Base-by-base conservation (phyloP, 1,284 basidiomycete genomes). In the Leccinum colubrinum region DNA sequence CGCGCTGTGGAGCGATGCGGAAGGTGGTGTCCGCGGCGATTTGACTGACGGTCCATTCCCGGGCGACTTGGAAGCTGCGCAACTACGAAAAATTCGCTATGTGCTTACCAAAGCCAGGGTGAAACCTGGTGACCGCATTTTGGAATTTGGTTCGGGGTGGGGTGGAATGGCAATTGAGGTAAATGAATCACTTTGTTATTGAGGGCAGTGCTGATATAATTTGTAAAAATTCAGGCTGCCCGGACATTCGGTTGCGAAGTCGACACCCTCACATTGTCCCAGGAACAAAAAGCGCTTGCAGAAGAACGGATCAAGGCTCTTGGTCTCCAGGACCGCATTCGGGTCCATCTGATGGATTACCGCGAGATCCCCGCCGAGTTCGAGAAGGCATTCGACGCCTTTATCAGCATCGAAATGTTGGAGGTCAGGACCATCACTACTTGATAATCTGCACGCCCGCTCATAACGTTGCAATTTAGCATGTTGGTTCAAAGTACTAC, bases 111-210 rank as follows among this genome's bases (percentile, higher is more conserved):
- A 87, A 64, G 91, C 93, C 55, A 86, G 86, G 57, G 88, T 95
- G 51, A 82, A 85, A 67, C 86, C 85, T 39, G 93, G 92, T 0
- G 82, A 94, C 73, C 84, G 91, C 39, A 83, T 96, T 37, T 81
- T 97, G 53, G 94, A 97, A 77, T 94, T 96, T 68, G 94, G 94
- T n/a, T 90, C 89, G 57, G 94, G 94, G 7, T 96, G 94, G 94
- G 94, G 94, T 12, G 91, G 87, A 52, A 82, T 97, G 58, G 92
- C 93, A 8, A 96, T 97, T 65, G 91, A 93, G 83, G 91, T 91
- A 57, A 67, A 56, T 1, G 3, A 50, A 12, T n/a, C 33, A 6
- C 25, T 33, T 27, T 58, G 53, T 14, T 55, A 33, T 54, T 11
- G 1, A 39, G 14, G 17, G 5, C 55, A 41, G 51, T 48, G 27